Conservation (phyloP, 352 stramenopile genomes). For the Peronospora destructor region DNA sequence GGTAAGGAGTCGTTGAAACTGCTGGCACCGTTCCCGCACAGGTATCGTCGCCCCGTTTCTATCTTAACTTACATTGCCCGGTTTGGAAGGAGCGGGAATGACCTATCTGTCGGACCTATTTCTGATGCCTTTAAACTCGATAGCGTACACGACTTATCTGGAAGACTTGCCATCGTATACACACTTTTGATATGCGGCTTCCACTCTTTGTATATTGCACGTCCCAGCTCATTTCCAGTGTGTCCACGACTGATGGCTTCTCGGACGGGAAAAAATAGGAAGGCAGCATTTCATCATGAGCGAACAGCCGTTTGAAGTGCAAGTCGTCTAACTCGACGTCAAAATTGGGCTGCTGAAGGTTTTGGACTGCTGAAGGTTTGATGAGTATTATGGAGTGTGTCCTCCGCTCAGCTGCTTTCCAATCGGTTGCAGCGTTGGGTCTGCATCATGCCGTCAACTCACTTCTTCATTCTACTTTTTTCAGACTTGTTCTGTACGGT, state of each 20-base stretch:
- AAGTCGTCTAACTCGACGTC: constrained; percentile 64
- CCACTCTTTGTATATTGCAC: constrained; percentile 1
- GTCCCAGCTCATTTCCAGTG: no score
- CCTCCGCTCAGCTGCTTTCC: constrained; percentile 16
- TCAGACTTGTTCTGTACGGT: constrained; percentile 80
- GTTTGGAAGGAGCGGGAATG: constrained; percentile 1
- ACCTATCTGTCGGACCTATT: constrained; percentile 13
- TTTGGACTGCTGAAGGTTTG: no score
- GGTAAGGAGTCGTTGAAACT: constrained; percentile 26
- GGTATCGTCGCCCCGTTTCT: constrained; percentile 17
- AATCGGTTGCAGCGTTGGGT: constrained; percentile 6
- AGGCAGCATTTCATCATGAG: constrained; percentile 72
- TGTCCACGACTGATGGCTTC: constrained; percentile 3
- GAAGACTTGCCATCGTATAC: constrained; percentile 24
- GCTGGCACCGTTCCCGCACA: constrained; percentile 31
- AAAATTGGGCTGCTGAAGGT: constrained; percentile 15
- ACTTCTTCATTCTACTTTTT: constrained; percentile 86
- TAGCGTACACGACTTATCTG: constrained; percentile 17
- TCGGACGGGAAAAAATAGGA: constrained; percentile 66
- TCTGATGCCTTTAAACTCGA: constrained; percentile 10
- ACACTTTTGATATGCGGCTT: constrained; percentile 11
- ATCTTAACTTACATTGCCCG: constrained; percentile 6
- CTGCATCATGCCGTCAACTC: constrained; percentile 29
- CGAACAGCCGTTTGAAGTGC: constrained; percentile 47
- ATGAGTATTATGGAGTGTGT: not conserved